Conservation (phyloP, 345 rosid genomes). For the Passiflora organensis region DNA sequence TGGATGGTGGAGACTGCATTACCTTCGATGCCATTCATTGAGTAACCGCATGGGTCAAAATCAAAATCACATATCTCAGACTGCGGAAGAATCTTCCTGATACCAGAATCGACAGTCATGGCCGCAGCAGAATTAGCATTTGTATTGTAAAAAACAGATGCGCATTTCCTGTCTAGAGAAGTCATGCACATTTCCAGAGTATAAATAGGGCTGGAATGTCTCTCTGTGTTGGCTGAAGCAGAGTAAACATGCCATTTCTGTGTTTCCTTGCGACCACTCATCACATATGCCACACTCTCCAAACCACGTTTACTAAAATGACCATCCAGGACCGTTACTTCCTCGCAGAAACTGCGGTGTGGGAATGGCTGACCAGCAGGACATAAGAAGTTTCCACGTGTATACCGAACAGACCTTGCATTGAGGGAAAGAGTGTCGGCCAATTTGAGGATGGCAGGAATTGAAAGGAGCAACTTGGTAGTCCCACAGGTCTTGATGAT, state of each 20-base stretch:
- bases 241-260: conserved; percentile 82
- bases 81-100: conserved; percentile 60
- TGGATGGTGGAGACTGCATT: conserved; percentile 71
- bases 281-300: conserved; percentile 57
- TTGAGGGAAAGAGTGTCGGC: conserved; percentile 49
- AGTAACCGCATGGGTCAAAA: conserved; percentile 79
- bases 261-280: conserved; percentile 45
- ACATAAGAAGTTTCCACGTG: conserved; percentile 67
- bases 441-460: conserved; percentile 53
- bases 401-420: conserved; percentile 49
- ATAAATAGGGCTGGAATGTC: conserved; percentile 26
- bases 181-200: conserved; percentile 93
- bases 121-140: conserved; percentile 39
- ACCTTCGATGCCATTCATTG: conserved; percentile 75
- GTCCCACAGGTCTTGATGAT: conserved; percentile 90
- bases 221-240: conserved; percentile 31
- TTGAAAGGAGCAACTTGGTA: conserved; percentile 63
- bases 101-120: conserved; percentile 60
- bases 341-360: conserved; percentile 70
- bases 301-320: conserved; percentile 50
- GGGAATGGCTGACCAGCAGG: conserved; percentile 67
- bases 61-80: conserved; percentile 73
- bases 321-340: conserved; percentile 64
- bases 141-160: conserved; percentile 60
- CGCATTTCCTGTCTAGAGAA: conserved; percentile 49